A percentile compares a stretch with the other conserved stretches of the same genome.
phyloP scores from a whole-genome alignment of 768 basidiomycete species.

The Kwoniella shandongensis region DNA sequence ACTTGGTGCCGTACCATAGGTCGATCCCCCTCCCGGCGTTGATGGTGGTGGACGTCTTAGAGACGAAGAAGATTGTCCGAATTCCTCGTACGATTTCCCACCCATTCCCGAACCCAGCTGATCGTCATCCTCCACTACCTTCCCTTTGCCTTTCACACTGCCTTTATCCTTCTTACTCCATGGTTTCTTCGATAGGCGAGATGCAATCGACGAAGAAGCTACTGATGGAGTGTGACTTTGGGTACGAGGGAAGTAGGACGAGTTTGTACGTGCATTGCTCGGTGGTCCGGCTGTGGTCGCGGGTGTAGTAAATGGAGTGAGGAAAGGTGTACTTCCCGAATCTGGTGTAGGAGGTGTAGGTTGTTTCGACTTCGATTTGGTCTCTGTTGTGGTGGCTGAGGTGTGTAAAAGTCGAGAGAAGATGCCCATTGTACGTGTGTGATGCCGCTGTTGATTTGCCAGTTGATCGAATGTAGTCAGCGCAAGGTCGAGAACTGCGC shows the following conservation, averaged over 20 bases:
- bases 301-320: not conserved
- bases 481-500: no score
- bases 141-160: constrained; percentile 2
- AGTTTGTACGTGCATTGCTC: not conserved
- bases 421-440: constrained; percentile 11
- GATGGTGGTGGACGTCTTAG: not conserved
- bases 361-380: constrained; percentile 2
- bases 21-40: not conserved
- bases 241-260: constrained; percentile 5
- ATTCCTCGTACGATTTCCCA: no score
- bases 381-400: constrained; percentile 1
- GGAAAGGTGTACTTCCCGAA: not conserved
- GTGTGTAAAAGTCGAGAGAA: constrained; percentile 12
- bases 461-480: no score
- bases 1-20: not conserved
- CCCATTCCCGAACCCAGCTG: not conserved
- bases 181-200: constrained; percentile 2
- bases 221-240: constrained; percentile 13
- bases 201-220: constrained; percentile 9
- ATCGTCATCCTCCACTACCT: constrained; percentile 10
- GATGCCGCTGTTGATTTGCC: no score
- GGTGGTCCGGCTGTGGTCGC: no score
- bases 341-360: not conserved
- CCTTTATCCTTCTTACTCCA: constrained; percentile 7
- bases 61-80: no score